Conservation (phyloP, 495 filamentous ascomycete species). For the Aeminium ludgeri region DNA sequence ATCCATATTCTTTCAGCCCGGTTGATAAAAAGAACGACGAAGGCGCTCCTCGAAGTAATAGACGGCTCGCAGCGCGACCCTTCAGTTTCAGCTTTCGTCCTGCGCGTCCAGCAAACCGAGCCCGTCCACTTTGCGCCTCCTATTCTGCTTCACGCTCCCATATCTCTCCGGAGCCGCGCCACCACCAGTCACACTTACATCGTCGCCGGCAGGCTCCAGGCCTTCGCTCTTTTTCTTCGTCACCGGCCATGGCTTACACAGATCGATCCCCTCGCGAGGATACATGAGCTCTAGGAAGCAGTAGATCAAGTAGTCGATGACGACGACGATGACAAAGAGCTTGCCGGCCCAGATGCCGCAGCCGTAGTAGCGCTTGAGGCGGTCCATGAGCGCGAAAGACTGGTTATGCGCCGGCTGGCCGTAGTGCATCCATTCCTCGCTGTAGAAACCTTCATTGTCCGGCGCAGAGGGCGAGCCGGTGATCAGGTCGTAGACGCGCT, state of each 20-base stretch:
- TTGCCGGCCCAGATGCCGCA: slow-evolving; percentile 99
- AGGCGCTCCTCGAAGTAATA: too few relatives aligned
- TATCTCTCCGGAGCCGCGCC: too few relatives aligned
- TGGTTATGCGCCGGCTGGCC: slow-evolving; percentile 56
- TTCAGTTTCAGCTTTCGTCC: too few relatives aligned
- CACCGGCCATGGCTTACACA: slow-evolving; percentile 78
- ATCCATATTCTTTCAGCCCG: too few relatives aligned
- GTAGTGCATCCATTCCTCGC: slow-evolving; percentile 43
- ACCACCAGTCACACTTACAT: too few relatives aligned
- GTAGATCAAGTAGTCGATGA: slow-evolving; percentile 83
- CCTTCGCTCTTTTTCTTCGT: too few relatives aligned
- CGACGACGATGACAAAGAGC: slow-evolving; percentile 82
- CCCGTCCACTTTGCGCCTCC: too few relatives aligned
- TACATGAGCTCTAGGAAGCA: slow-evolving; percentile 74
- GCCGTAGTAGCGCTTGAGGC: slow-evolving; percentile 92
- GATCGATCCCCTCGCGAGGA: slow-evolving; percentile 70
- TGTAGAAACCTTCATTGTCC: slow-evolving; percentile 70
- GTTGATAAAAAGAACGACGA: too few relatives aligned
- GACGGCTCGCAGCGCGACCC: too few relatives aligned
- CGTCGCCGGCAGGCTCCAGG: too few relatives aligned
- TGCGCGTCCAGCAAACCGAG: too few relatives aligned
- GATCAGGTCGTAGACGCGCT: slow-evolving; percentile 88
- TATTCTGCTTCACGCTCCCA: too few relatives aligned
- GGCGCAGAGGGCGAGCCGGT: slow-evolving; percentile 63
- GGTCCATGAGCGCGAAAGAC: slow-evolving; percentile 82